Base-by-base conservation (phyloP, 371 early-diverging fungal species). In the Mortierella sp. region DNA sequence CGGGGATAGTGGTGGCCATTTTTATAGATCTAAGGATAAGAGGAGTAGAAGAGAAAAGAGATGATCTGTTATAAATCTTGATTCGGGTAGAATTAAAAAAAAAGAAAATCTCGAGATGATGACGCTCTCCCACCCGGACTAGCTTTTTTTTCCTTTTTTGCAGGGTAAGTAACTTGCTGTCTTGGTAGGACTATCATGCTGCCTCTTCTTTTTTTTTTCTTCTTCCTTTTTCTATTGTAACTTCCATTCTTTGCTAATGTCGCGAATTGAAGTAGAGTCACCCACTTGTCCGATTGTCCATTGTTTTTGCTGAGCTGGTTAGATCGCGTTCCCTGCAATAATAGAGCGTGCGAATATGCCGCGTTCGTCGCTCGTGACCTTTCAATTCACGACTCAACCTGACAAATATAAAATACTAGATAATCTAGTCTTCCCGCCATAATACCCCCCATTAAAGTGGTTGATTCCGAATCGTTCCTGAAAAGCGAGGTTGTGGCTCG, bases 1-100 rank as follows among this genome's bases (percentile, higher is more conserved):
- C 91, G 37, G 87, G 88, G 74, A 74, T 88, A 84, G 71, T 87
- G 84, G 77, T 72, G 67, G 84, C 76, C 83, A 85, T 83, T 68
- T 53, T 67, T 40, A 51, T 47, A 61, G 35, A 10, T 28, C 63
- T 35, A 54, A 42, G 28, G 47, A 35, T 40, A 34, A 37, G 47
- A 42, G 22, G 29, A 37, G 37, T 58, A 53, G 51, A 23, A 64
- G 26, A 54, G 23, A 42, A 60, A 45, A 66, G 67, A 61, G 37
- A 23, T 45, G 51, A 40, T 22, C 26, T 23, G 47, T 45, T 37
- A 31, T 19, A 15, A 23, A 55, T 59, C 40, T 37, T 13, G 57
- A 19, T 34, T 53, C 59, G 59, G 37, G 37, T 23, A 4, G 59
- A 59, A 59, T 59, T 29, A 45, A 15, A 37, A 47, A 45, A 42